phyloP scores from a whole-genome alignment of 495 filamentous ascomycete species.

The Neurospora sp. region DNA sequence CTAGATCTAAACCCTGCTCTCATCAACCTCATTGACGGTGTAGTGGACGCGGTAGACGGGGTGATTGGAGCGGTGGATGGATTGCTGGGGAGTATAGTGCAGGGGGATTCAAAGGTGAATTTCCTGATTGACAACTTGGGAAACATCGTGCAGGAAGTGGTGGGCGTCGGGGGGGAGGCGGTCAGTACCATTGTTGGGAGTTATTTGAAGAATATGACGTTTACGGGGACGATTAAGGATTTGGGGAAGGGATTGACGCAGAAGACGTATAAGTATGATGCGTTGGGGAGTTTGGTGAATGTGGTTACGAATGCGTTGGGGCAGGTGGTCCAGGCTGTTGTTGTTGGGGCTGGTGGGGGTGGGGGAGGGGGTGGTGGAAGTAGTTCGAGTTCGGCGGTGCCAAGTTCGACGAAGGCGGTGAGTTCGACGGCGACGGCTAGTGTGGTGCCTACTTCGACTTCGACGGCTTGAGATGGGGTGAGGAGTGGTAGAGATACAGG shows the following conservation, averaged over 20 bases:
- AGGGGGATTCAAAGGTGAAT: slow-evolving; percentile 41
- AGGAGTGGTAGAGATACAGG: background rate
- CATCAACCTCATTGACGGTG: slow-evolving; percentile 42
- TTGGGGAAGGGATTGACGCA: slow-evolving; percentile 40
- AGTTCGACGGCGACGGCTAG: background rate
- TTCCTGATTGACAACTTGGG: slow-evolving; percentile 50
- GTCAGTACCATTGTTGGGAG: slow-evolving; percentile 43
- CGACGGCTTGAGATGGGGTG: background rate
- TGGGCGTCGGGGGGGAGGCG: slow-evolving; percentile 24
- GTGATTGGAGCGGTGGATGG: slow-evolving; percentile 46
- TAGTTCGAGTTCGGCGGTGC: background rate
- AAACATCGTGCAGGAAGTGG: slow-evolving; percentile 47
- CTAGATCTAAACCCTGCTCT: slow-evolving; percentile 37
- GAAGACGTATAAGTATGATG: slow-evolving; percentile 42
- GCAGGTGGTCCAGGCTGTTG: slow-evolving; percentile 47
- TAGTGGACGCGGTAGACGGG: slow-evolving; percentile 34
- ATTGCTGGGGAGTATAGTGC: slow-evolving; percentile 41
- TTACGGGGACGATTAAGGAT: slow-evolving; percentile 32
- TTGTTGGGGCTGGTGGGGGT: slow-evolving; percentile 19
- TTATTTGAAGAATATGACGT: slow-evolving; percentile 47
- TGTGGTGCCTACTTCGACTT: background rate
- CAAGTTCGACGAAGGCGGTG: slow-evolving; percentile 5
- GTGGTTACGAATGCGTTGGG: slow-evolving; percentile 45
- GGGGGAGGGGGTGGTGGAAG: slow-evolving; percentile 5
- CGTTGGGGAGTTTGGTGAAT: slow-evolving; percentile 45